Conservation (phyloP, 768 basidiomycete species). For the Fistulinella prunicolor region DNA sequence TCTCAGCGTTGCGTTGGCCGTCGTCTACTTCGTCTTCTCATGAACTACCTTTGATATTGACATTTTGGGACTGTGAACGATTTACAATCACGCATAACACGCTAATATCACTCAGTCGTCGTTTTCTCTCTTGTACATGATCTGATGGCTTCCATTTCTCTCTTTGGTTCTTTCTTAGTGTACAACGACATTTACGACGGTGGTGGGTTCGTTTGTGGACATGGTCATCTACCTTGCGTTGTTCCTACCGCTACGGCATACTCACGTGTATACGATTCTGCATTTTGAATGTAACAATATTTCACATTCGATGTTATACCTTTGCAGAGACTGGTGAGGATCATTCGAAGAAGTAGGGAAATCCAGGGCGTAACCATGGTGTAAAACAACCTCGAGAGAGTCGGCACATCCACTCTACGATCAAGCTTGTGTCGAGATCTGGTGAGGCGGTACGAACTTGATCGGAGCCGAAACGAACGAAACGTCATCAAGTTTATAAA, state of each 20-base stretch:
- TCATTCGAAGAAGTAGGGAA: slow-evolving; percentile 9
- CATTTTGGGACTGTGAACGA: slow-evolving; percentile 9
- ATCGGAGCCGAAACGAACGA: too few relatives aligned
- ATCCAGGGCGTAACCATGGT: background rate
- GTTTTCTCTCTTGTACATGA: slow-evolving; percentile 20
- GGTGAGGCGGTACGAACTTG: too few relatives aligned
- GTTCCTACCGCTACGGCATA: slow-evolving; percentile 7
- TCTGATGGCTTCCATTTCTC: background rate
- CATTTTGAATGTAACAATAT: slow-evolving; percentile 25
- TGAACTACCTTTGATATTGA: slow-evolving; percentile 11
- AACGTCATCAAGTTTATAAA: too few relatives aligned
- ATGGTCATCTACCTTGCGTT: slow-evolving; percentile 11
- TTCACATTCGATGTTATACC: background rate
- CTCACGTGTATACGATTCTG: slow-evolving; percentile 23
- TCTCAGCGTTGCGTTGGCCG: slow-evolving; percentile 16
- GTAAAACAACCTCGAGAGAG: background rate
- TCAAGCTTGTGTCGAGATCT: too few relatives aligned
- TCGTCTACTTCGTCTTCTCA: slow-evolving; percentile 19
- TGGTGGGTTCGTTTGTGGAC: slow-evolving; percentile 8
- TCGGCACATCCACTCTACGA: too few relatives aligned
- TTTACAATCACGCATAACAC: slow-evolving; percentile 6
- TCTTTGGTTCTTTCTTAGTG: slow-evolving; percentile 4
- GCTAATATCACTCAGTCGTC: slow-evolving; percentile 11
- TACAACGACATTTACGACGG: slow-evolving; percentile 19
- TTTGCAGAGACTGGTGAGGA: background rate